These are phyloP conservation scores for Penicillium verhagenii DNA, from an alignment of 495 filamentous ascomycete genomes.

Conservation along the genomic window DNA sequence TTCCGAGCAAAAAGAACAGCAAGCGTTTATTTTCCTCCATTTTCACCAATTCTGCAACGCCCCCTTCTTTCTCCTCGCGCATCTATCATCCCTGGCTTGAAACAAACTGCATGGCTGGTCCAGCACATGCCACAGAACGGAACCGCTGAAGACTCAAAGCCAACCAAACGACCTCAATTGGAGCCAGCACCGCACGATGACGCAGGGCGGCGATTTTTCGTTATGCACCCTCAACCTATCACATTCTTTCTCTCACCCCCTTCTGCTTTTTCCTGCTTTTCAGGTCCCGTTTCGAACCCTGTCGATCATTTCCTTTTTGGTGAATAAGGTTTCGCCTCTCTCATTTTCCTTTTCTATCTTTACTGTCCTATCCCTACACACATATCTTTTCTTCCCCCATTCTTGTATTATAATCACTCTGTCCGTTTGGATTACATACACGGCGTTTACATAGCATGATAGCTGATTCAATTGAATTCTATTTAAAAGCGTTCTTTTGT, in stretches of 20 bases:
- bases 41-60: background rate
- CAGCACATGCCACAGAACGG: slow-evolving; percentile 10
- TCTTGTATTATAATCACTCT: slow-evolving; percentile 22
- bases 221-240: background rate
- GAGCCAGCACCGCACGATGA: background rate
- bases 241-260: slow-evolving; percentile 1
- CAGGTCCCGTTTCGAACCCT: slow-evolving; percentile 2
- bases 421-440: slow-evolving; percentile 10
- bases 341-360: slow-evolving; percentile 1
- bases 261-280: background rate
- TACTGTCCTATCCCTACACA: slow-evolving; percentile 7
- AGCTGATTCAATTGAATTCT: slow-evolving; percentile 3
- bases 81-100: slow-evolving; percentile 5
- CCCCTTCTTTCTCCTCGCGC: background rate
- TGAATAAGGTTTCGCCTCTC: slow-evolving; percentile 1
- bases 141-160: slow-evolving; percentile 2
- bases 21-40: slow-evolving; percentile 8
- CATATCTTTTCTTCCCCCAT: slow-evolving; percentile 6
- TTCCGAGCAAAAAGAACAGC: slow-evolving; percentile 20
- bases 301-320: slow-evolving; percentile 3
- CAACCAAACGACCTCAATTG: background rate
- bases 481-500: background rate
- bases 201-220: background rate
- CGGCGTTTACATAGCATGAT: slow-evolving; percentile 25
- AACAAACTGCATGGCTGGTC: slow-evolving; percentile 25